Percentiles rank a stretch among this genome's conserved stretches.
Conservation (phyloP, 108 stramenopile species). For the Pseudonitzschia pungens region DNA sequence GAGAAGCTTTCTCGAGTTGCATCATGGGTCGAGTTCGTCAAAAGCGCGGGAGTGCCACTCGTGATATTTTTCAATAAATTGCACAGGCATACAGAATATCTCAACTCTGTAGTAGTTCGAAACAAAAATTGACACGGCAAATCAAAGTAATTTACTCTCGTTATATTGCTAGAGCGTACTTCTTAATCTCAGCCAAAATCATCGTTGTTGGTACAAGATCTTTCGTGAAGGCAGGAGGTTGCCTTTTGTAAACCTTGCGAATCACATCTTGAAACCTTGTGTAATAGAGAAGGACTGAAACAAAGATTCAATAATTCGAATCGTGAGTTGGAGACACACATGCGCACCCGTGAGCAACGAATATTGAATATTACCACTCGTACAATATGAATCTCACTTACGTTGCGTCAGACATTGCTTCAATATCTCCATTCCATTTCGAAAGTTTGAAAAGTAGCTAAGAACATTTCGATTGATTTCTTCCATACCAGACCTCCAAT, state of each 20-base stretch:
- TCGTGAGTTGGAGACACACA: no score
- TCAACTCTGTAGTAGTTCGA: no score
- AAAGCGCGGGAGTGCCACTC: no score
- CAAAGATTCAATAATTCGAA: background rate
- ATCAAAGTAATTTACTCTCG: background rate
- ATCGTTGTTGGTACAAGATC: constrained; percentile 92
- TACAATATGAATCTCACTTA: background rate
- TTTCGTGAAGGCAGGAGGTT: constrained; percentile 89
- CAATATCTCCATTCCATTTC: constrained; percentile 97
- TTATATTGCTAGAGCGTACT: constrained; percentile 83
- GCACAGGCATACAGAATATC: background rate
- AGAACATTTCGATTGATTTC: constrained; percentile 95
- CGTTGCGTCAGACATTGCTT: constrained; percentile 96
- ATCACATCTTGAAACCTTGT: constrained; percentile 97
- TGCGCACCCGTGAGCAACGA: background rate
- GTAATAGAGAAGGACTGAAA: constrained; percentile 87
- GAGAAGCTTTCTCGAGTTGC: no score
- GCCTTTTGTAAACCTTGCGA: constrained; percentile 80
- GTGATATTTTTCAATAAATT: no score
- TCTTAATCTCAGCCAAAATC: constrained; percentile 96
- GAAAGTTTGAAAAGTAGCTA: constrained; percentile 95
- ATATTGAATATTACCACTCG: background rate
- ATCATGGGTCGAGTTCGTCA: no score
- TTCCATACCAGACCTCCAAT: constrained; percentile 91
- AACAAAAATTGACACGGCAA: background rate